phyloP scores from a whole-genome alignment of 2,329 filamentous ascomycete species.

The Trichoderma endophyticum region DNA sequence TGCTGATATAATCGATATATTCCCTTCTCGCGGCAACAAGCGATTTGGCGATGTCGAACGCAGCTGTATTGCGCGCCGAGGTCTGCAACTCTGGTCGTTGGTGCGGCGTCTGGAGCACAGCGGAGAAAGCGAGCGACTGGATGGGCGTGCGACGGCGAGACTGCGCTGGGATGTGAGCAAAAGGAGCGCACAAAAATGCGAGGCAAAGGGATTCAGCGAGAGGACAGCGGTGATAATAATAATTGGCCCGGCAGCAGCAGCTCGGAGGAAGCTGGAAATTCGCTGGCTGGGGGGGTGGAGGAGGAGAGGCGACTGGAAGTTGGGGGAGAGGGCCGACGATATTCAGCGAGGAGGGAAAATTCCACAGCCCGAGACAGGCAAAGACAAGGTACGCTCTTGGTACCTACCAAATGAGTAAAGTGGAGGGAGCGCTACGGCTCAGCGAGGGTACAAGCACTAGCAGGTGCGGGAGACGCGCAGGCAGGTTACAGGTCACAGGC shows the following conservation, averaged over 20 bases:
- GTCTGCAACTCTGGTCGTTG: neutral
- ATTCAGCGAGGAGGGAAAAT: slow-evolving; percentile 18
- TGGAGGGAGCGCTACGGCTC: slow-evolving; percentile 16
- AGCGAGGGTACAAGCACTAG: slow-evolving; percentile 8
- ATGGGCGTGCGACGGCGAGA: slow-evolving; percentile 11
- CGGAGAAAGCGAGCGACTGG: slow-evolving; percentile 17
- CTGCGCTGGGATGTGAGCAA: neutral
- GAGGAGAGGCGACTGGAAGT: slow-evolving; percentile 2
- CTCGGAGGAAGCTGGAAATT: neutral
- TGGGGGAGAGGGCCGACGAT: slow-evolving; percentile 12
- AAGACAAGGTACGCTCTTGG: slow-evolving; percentile 4
- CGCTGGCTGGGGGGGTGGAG: slow-evolving; percentile 6
- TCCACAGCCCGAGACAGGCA: slow-evolving; percentile 15
- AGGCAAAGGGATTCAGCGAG: neutral
- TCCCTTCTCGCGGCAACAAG: neutral
- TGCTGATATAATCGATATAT: neutral
- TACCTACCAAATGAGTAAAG: slow-evolving; percentile 12
- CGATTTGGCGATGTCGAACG: neutral
- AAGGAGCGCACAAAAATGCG: neutral
- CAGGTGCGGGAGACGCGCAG: neutral
- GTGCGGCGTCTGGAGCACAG: slow-evolving; percentile 9
- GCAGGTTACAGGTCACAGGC: slow-evolving; percentile 6
- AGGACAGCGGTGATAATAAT: neutral
- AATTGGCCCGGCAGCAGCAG: slow-evolving; percentile 12
- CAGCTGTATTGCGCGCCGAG: slow-evolving; percentile 5